Evolutionary conservation across 1,284 basidiomycete genomes (phyloP).

Genomic region (Ustilago hordei): DNA sequence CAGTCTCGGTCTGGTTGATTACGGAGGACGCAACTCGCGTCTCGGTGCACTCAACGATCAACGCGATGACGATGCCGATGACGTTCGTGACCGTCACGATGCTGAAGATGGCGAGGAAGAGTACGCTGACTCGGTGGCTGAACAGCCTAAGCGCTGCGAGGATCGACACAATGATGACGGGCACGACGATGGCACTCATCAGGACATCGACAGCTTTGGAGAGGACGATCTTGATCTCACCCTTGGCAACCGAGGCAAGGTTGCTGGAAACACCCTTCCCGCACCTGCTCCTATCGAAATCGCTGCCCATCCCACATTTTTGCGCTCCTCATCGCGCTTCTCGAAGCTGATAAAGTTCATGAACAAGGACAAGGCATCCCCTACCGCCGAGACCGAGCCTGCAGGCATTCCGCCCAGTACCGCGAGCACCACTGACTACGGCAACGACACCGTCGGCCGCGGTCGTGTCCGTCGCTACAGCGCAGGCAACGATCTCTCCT

Average conservation of each 20-base stretch:
- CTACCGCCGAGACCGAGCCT: conserved; percentile 18
- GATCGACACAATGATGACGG: conserved; percentile 8
- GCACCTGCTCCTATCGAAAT: conserved; percentile 14
- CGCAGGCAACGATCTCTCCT: conserved; percentile 35
- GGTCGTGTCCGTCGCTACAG: conserved; percentile 38
- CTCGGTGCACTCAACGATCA: conserved; percentile 10
- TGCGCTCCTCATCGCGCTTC: conserved; percentile 40
- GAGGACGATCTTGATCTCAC: conserved; percentile 26
- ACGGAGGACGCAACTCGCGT: conserved; percentile 25
- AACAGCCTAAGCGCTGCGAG: conserved; percentile 22
- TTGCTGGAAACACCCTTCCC: conserved; percentile 22
- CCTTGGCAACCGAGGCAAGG: conserved; percentile 23
- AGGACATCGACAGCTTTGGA: conserved; percentile 18
- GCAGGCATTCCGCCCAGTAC: conserved; percentile 22
- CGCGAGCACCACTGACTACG: conserved; percentile 18
- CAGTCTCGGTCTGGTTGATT: conserved; percentile 29
- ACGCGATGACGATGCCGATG: conserved; percentile 9
- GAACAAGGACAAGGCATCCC: conserved; percentile 37
- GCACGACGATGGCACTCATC: conserved; percentile 15
- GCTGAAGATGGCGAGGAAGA: conserved; percentile 16
- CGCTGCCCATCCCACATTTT: conserved; percentile 18
- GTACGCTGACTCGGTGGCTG: conserved; percentile 29
- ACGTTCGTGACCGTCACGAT: conserved; percentile 7
- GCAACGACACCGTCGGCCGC: conserved; percentile 12
- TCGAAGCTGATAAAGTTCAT: conserved; percentile 47